Base-by-base conservation (phyloP, 495 filamentous ascomycete species). In the Wilcoxina mikolae region DNA sequence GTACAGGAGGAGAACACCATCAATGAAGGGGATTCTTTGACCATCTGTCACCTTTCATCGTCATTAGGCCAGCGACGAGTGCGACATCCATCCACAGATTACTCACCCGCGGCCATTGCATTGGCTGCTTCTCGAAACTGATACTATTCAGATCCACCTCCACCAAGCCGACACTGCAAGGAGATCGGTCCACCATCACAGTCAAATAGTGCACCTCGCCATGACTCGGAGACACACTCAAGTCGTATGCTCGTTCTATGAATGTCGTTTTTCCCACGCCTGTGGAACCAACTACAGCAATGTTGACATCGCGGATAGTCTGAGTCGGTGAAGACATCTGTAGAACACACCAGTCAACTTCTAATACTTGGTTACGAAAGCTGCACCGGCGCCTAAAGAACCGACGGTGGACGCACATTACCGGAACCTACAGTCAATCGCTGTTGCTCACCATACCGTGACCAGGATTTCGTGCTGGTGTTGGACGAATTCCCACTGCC, bases 221-320 rank as follows among this genome's bases (percentile, higher is more conserved):
- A 27, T 70, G 61, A 28, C 68, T 68, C 2, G 83, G 74, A 1
- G 76, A 68, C 31, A 69, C 69, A 55, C 77, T 78, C 57, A 90
- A 72, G 38, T 86, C 82, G 60, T 91, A 70, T 10, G 85, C 84
- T 51, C 76, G 78, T 62, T 85, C 82, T 56, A 95, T 83, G 60
- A 96, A 94, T 22, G 84, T 84, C 46, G 85, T 87, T 71, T 96
- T 95, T 59, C 90, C 90, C 29, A 86, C 84, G 47, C 81, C 80
- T 59, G 78, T 73, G 59, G 78, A 76, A 51, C 91, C 91, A 60
- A 95, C 78, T 23, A 96, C 80, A 28, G 81, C 86, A 65, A 96
- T 85, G 62, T 86, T 89, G 63, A 94, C 78, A 44, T 66, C 64
- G 38, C 60, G 56, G 27, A 49, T 25, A 20, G 46, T 27, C 20